These are phyloP conservation scores for Lactarius vividus DNA, from an alignment of 768 basidiomycete species.

Conservation along the genomic window DNA sequence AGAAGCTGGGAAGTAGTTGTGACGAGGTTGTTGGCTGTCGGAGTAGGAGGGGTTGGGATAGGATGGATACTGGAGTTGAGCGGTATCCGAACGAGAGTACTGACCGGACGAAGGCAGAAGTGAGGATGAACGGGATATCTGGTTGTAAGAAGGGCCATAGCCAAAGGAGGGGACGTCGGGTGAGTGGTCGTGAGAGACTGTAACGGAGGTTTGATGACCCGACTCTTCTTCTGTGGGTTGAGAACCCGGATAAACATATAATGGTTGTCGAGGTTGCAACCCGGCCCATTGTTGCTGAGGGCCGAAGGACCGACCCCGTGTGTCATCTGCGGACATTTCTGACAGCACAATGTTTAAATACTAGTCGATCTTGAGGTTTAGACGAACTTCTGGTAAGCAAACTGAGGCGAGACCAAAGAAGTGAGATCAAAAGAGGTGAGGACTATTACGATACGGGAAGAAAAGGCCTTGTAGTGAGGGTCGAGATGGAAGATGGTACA, in stretches of 20 bases:
- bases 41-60: slow-evolving; percentile 13
- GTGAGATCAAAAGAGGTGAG: neutral
- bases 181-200: neutral
- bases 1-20: slow-evolving; percentile 5
- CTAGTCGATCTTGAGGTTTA: neutral
- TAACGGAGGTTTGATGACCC: neutral
- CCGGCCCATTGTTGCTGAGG: slow-evolving; percentile 11
- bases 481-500: neutral
- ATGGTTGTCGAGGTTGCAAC: slow-evolving; percentile 6
- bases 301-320: slow-evolving; percentile 2
- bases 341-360: neutral
- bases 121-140: slow-evolving; percentile 14
- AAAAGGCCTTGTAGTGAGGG: neutral
- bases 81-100: slow-evolving; percentile 5
- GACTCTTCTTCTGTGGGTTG: neutral
- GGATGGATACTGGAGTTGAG: slow-evolving; percentile 11
- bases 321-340: slow-evolving; percentile 8
- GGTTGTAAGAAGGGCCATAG: slow-evolving; percentile 15
- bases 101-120: slow-evolving; percentile 8
- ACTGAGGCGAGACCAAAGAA: neutral
- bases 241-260: slow-evolving; percentile 9
- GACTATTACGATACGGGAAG: neutral
- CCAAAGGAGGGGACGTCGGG: slow-evolving; percentile 14
- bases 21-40: slow-evolving; percentile 9
- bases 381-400: neutral